Evolutionary conservation across 768 basidiomycete genomes (phyloP).

Genomic region (Phallus indusiatus): DNA sequence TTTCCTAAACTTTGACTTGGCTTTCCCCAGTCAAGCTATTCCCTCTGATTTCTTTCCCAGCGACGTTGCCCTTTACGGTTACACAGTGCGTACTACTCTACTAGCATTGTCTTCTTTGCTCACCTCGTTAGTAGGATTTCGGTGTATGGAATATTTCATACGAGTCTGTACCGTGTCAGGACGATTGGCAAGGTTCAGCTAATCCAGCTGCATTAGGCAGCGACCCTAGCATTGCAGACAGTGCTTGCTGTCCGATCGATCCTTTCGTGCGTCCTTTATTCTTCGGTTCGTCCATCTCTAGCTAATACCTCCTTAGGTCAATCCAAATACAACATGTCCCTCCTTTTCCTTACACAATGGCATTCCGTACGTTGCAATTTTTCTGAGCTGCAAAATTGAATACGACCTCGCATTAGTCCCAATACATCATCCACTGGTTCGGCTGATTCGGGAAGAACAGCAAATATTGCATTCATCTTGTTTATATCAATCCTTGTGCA

Average conservation of each 20-base stretch:
- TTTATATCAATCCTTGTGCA: too few relatives aligned
- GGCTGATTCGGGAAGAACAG: background rate
- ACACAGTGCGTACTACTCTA: constrained; percentile 18
- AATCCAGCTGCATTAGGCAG: constrained; percentile 59
- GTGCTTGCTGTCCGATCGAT: constrained; percentile 66
- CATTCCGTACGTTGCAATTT: constrained; percentile 41
- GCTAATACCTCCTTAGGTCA: constrained; percentile 24
- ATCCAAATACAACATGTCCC: constrained; percentile 45
- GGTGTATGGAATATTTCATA: constrained; percentile 82
- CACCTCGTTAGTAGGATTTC: constrained; percentile 47
- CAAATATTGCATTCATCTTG: background rate
- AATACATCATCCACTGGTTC: constrained; percentile 6
- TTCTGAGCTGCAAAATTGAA: background rate
- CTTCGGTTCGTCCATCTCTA: background rate
- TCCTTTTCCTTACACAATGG: constrained; percentile 64
- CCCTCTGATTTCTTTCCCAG: constrained; percentile 69
- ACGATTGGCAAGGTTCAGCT: constrained; percentile 54
- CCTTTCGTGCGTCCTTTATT: constrained; percentile 37
- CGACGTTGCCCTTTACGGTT: constrained; percentile 55
- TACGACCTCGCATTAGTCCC: background rate
- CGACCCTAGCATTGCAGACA: constrained; percentile 43
- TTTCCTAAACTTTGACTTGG: constrained; percentile 75
- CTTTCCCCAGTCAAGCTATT: constrained; percentile 65
- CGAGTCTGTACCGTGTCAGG: constrained; percentile 48
- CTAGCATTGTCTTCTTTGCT: background rate